These are phyloP conservation scores for Colletotrichum lentis DNA, from an alignment of 2,329 filamentous ascomycete species.

Conservation along the genomic window DNA sequence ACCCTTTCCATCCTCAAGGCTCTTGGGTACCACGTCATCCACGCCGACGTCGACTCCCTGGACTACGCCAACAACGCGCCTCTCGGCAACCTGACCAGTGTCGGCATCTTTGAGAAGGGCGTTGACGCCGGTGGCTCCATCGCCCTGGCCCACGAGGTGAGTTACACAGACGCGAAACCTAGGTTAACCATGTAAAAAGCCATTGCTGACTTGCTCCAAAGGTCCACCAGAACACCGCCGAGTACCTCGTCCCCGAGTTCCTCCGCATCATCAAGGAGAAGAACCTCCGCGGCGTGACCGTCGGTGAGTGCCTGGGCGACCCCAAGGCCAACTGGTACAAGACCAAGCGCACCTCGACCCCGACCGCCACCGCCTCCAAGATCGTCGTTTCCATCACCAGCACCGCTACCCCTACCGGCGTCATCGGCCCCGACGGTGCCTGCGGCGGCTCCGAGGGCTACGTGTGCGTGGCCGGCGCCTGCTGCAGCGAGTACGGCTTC, in stretches of 20 bases:
- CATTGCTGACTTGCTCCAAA: constrained; percentile 43
- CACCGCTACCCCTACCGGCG: constrained; percentile 37
- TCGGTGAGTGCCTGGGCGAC: constrained; percentile 58
- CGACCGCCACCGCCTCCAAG: constrained; percentile 33
- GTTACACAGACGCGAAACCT: constrained; percentile 44
- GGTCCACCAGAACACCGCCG: constrained; percentile 39
- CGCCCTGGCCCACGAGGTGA: constrained; percentile 56
- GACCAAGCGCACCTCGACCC: constrained; percentile 37
- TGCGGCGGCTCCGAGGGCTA: constrained; percentile 36
- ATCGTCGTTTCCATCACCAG: constrained; percentile 35
- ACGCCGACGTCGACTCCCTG: constrained; percentile 43
- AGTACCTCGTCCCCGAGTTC: constrained; percentile 38
- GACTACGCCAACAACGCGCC: constrained; percentile 41
- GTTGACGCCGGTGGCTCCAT: constrained; percentile 43
- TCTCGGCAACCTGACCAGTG: constrained; percentile 45
- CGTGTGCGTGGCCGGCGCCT: constrained; percentile 34
- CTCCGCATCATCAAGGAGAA: constrained; percentile 39
- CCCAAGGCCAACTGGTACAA: constrained; percentile 57
- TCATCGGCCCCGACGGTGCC: constrained; percentile 31
- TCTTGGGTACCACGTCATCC: constrained; percentile 34
- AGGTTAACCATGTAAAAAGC: constrained; percentile 53
- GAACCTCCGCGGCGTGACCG: constrained; percentile 49
- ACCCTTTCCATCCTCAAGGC: constrained; percentile 34
- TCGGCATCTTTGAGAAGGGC: constrained; percentile 48
- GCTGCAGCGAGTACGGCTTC: constrained; percentile 40